Base-by-base conservation (phyloP, 805 yeast genomes). In the Metschnikowia borealis region DNA sequence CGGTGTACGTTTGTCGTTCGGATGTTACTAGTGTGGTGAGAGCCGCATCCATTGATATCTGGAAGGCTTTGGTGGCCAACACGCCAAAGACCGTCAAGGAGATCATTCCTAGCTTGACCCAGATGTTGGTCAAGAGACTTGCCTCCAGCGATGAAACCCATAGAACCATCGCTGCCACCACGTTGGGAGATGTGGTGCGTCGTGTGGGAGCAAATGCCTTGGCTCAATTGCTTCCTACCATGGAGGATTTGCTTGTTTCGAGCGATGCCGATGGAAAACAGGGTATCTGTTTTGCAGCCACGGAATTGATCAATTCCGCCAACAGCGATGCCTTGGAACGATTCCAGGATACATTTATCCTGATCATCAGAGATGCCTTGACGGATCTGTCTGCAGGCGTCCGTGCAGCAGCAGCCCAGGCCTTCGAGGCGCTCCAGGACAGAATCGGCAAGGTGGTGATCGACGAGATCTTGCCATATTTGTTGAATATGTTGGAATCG, bases 61-160 rank as follows among this genome's bases (percentile, higher is more conserved):
- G 99, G 99, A 91, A 91, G 71, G 89, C 96, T 0, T 75, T 94
- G 63, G 97, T 94, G 46, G 87, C 96, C 44, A 94, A 94, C 66
- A 94, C 99, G 20, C 98, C 99, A 39, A 83, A 87, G 63, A 88
- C 96, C 3, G 86, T 94, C 43, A 92, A 88, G 73, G 97, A 91
- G 66, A 89, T 94, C 54, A 69, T 94, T 54, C 95, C 97, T 31
- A 77, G 89, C 5, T 80, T 94, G 56, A 87, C 94, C 5, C 79
- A 79, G 52, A 79, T 89, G 60, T 84, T 94, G 62, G 89, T 94
- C 52, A 81, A 84, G 58, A 80, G 89, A 62, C 77, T 94, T 66
- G 96, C 97, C 0, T 83, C 90, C n/a, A 64, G 85, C 7, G 91
- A 90, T 54, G 87, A 81, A 42, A 79, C 78, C 46, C 88, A 89